Conservation (phyloP, 495 filamentous ascomycete species). For the Glonium stellatum region DNA sequence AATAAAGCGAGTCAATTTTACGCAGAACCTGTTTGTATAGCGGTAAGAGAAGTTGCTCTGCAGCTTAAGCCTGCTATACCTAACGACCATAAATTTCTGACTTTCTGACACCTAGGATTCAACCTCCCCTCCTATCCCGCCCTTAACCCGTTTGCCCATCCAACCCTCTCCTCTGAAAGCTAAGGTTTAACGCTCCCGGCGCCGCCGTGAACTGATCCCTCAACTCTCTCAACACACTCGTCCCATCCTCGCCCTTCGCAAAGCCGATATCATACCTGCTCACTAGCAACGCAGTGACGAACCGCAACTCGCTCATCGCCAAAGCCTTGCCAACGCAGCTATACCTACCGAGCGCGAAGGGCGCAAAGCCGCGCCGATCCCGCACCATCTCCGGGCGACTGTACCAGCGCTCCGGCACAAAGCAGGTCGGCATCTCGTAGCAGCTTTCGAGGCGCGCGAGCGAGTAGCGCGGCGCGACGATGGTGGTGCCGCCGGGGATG, state of each 20-base stretch:
- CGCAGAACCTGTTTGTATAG: too few species aligned
- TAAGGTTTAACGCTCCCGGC: not conserved
- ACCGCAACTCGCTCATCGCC: not conserved
- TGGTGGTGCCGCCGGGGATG: constrained; percentile 10
- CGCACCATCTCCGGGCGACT: constrained; percentile 9
- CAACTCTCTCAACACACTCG: not conserved
- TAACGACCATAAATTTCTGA: too few species aligned
- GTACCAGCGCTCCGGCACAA: constrained; percentile 22
- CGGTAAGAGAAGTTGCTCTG: too few species aligned
- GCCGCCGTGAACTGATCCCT: not conserved
- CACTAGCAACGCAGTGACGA: not conserved
- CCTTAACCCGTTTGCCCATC: too few species aligned
- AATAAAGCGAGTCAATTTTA: too few species aligned
- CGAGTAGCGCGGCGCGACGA: constrained; percentile 8
- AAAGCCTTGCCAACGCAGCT: not conserved
- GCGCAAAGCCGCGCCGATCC: constrained; percentile 13
- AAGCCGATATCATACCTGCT: not conserved
- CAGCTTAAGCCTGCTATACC: too few species aligned
- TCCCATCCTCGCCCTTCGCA: not conserved
- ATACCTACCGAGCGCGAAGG: constrained; percentile 10
- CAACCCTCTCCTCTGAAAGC: too few species aligned
- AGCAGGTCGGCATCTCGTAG: not conserved
- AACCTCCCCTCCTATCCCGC: too few species aligned
- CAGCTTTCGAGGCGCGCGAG: not conserved
- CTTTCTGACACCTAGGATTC: too few species aligned